Evolutionary conservation across 768 basidiomycete species (phyloP), one percentile per base, ranked within the genome.

Genomic region (Macrolepiota albuminosa): DNA sequence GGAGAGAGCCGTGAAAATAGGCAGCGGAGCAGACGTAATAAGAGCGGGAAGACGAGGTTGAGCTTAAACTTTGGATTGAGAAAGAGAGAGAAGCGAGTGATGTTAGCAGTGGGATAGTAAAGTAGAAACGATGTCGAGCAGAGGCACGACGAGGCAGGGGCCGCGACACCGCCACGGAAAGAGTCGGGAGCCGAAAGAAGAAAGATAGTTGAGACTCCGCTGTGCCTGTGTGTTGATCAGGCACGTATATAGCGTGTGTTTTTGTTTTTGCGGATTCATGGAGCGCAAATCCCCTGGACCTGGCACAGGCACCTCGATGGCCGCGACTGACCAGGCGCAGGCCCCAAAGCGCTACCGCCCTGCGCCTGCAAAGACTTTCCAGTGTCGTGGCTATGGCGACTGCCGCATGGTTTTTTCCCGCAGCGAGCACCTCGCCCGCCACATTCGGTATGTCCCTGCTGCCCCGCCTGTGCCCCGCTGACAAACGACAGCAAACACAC

Each of bases 331-430:
- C 70, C 46, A 5, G 24, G 70, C 33, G 67, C 74, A 29, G 71
- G 64, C n/a, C n/a, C 2, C 5, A 60, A 91, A 87, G 68, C 83
- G 91, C 49, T 91, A 91, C 69, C 82, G 92, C 16, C 88, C 91
- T 4, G 87, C 90, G 0, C 91, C 91, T 6, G 89, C 91, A 58
- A 97, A 96, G 78, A 94, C 93, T 34, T 98, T 97, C 73, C 91
- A 94, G 68, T 98, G 96, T 76, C 84, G 87, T 54, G 95, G 95
- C 13, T 98, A 89, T 71, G 94, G 93, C 66, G 93, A 95, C 53
- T 98, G 96, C 77, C 82, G 89, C 60, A 98, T 97, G 94, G 93
- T 95, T 62, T 98, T 98, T 73, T 91, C 89, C 61, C 81, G 96
- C 73, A 91, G 90, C 71, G 96, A 98, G 75, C 96, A 98, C 76